phyloP scores from a whole-genome alignment of 768 basidiomycete species.

The Chalciporus sphaerocephalus region DNA sequence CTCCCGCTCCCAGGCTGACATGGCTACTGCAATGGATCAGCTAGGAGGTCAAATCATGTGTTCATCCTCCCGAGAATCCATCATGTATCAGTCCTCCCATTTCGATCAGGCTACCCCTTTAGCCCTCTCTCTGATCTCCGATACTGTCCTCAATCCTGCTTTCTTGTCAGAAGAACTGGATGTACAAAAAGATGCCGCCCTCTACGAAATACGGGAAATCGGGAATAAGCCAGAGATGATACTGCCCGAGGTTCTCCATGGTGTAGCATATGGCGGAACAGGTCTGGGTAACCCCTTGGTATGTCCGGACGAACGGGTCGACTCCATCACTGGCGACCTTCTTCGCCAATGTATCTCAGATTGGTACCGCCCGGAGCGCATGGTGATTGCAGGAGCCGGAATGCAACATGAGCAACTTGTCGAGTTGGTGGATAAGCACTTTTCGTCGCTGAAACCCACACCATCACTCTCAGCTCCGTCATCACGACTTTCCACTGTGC shows the following conservation, averaged over 20 bases:
- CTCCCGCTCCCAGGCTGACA: conserved; percentile 66
- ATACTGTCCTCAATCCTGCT: conserved; percentile 78
- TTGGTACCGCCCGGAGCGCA: conserved; percentile 92
- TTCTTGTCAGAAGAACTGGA: conserved; percentile 77
- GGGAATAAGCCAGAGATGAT: conserved; percentile 87
- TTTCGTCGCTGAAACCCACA: conserved; percentile 58
- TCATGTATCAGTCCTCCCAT: conserved; percentile 97
- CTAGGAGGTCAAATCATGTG: conserved; percentile 91
- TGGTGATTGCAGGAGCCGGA: conserved; percentile 93
- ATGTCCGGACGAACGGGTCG: conserved; percentile 81
- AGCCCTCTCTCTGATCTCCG: conserved; percentile 84
- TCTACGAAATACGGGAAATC: conserved; percentile 88
- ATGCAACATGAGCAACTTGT: conserved; percentile 88
- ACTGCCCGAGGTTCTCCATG: conserved; percentile 85
- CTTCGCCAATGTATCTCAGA: conserved; percentile 63
- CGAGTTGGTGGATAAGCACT: conserved; percentile 78
- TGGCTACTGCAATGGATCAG: conserved; percentile 74
- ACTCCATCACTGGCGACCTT: conserved; percentile 54
- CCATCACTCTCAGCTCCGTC: conserved; percentile 22
- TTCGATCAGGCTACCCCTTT: conserved; percentile 78
- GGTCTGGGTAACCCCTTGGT: conserved; percentile 89
- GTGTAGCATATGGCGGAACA: conserved; percentile 71
- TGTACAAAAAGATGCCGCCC: conserved; percentile 79
- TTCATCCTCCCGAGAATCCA: conserved; percentile 86
- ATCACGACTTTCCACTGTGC: conserved; percentile 29